phyloP scores from a whole-genome alignment of 345 rosid species.

The Linum tenue region DNA sequence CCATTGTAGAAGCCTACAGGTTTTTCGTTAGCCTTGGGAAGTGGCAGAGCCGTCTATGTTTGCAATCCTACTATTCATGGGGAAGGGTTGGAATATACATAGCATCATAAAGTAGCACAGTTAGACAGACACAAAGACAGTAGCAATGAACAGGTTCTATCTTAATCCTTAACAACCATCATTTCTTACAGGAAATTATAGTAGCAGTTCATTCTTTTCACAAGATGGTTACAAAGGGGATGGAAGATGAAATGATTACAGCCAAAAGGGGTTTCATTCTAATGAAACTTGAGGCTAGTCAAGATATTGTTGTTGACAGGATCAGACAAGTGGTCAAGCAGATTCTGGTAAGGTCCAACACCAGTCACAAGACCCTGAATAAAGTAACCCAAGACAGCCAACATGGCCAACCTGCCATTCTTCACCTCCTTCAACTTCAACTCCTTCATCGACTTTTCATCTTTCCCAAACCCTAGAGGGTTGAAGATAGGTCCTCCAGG shows the following conservation, averaged over 20 bases:
- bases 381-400: conserved; percentile 75
- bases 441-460: conserved; percentile 79
- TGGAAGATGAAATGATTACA: conserved; percentile 7
- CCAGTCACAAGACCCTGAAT: conserved; percentile 79
- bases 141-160: conserved; percentile 5
- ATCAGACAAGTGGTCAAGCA: conserved; percentile 86
- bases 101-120: neutral
- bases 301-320: conserved; percentile 87
- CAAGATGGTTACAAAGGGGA: conserved; percentile 29
- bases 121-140: neutral
- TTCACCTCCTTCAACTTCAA: conserved; percentile 92
- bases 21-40: neutral
- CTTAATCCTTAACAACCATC: conserved; percentile 19
- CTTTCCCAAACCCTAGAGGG: conserved; percentile 88
- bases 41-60: too few relatives aligned
- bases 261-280: conserved; percentile 14
- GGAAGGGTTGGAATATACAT: neutral
- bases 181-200: conserved; percentile 31
- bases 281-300: conserved; percentile 95
- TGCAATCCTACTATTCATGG: too few relatives aligned
- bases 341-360: conserved; percentile 92
- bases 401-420: conserved; percentile 89
- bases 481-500: conserved; percentile 94
- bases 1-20: neutral
- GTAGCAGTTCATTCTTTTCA: conserved; percentile 28